Base-by-base conservation (phyloP, 441 rosid genomes). In the Biscutella auriculata region DNA sequence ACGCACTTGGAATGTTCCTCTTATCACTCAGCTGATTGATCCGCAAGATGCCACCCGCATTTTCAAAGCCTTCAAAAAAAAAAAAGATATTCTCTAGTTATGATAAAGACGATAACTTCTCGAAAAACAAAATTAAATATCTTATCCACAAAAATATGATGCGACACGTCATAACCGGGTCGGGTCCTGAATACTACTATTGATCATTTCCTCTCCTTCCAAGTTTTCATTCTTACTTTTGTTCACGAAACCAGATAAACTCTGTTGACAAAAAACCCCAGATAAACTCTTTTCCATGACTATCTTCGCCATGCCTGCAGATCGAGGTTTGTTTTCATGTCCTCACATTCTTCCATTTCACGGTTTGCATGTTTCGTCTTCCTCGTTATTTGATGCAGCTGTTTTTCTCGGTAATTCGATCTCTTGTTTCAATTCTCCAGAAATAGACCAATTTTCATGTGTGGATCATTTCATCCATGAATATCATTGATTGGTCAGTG, bases 301-400 rank as follows among this genome's bases (percentile, higher is more conserved):
- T 3, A 35, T 67, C 48, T 0, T 62, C 49, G 30, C 56, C 64
- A 68, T 68, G 68, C 57, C 73, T 62, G 32, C 60, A 11, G 50
- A 62, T 68, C 68, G 50, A 50, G 73, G 73, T 68, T 68, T 28
- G 60, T 53, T 15, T 53, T 53, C 66, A n/a, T 4, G 7, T 46
- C 8, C 4, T 5, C 14, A 26, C 1, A 3, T 1, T 36, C 8
- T 40, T 32, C 37, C 36, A 8, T 7, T 36, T 23, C 36, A 6
- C 8, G 2, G 6, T 16, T 54, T 9, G 44, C 45, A 30, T 39
- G 51, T 44, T 16, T 44, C 43, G 11, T 57, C 30, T 37, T 8
- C 47, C 4, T 36, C 40, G 1, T 44, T 45, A 6, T 48, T 59
- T 55, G 59, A 17, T 16, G 35, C 44, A 36, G 43, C 58, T 57